A percentile compares a stretch with the other conserved stretches of the same genome.
phyloP scores from a whole-genome alignment of 1,284 basidiomycete species.

The Ceratobasidium sp. region DNA sequence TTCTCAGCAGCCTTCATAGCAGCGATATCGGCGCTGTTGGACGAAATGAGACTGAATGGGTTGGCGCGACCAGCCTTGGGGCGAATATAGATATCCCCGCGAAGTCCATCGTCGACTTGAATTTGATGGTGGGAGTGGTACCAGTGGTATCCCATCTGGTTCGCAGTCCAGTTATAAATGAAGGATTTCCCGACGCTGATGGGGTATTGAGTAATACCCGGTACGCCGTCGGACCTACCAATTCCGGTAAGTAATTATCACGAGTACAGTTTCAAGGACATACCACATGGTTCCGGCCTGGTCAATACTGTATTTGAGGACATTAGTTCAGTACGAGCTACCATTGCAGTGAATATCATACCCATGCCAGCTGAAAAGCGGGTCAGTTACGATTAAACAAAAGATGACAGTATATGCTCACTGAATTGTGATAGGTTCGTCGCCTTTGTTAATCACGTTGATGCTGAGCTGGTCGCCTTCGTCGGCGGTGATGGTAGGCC shows the following conservation, averaged over 20 bases:
- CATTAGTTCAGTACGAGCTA: not conserved
- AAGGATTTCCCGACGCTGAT: conserved; percentile 22
- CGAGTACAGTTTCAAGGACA: not conserved
- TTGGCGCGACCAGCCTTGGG: conserved; percentile 18
- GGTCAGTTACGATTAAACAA: not conserved
- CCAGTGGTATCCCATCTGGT: conserved; percentile 37
- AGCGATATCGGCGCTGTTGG: conserved; percentile 24
- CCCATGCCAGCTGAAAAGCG: conserved; percentile 26
- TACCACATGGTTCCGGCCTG: conserved; percentile 41
- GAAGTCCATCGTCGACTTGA: conserved; percentile 44
- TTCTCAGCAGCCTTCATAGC: conserved; percentile 46
- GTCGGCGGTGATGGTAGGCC: conserved; percentile 39
- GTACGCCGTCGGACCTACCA: conserved; percentile 34
- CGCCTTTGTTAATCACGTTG: conserved; percentile 39
- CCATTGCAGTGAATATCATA: not conserved
- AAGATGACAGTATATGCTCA: not conserved
- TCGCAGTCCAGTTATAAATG: conserved; percentile 20
- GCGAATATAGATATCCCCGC: conserved; percentile 42
- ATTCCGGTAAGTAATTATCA: not conserved
- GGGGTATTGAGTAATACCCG: conserved; percentile 45
- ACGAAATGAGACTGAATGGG: conserved; percentile 38
- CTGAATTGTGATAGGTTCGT: conserved; percentile 41
- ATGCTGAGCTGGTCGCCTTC: conserved; percentile 47
- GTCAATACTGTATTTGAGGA: conserved; percentile 27
- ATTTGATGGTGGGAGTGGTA: conserved; percentile 44